Evolutionary conservation across 495 filamentous ascomycete genomes (phyloP), one percentile per base, ranked within the genome.

Genomic region (Rhypophila decipiens): DNA sequence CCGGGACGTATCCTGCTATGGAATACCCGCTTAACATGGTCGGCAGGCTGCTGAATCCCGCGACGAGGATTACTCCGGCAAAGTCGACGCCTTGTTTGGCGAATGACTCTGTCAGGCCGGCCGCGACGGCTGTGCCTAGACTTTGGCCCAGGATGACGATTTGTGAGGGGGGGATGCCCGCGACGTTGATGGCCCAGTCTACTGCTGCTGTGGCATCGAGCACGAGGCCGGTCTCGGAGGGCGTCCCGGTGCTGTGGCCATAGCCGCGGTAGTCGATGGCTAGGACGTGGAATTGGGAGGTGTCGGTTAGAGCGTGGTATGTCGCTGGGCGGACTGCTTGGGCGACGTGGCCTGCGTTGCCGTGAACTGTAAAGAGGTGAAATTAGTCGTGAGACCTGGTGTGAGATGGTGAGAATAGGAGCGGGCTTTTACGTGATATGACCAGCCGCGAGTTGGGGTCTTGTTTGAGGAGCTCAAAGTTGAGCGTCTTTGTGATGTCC

Each of bases 221-320:
- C 47, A 93, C 86, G 12, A 98, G 69, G 2, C 93, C 93, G 20
- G 73, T 62, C 65, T 98, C 93, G 0, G 85, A 84, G 2, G 93
- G 93, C 13, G 66, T 69, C 21, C 91, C 90, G 12, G 84, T 86
- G 17, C 85, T 90, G 22, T 79, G 72, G 5, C 90, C 91, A 56
- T 87, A 96, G 22, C 93, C 93, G 22, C 93, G 85, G 66, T 96
- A 96, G 71, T 95, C 89, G 46, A 96, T 74, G 20, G 81, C 69
- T 0, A 87, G 56, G 22, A 86, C 71, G 46, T 87, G 82, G 31
- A 72, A 71, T 9, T 68, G 68, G 12, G 77, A 71, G 0, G 76
- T 77, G 38, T 76, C 72, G 4, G 81, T 78, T 9, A 86, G 60
- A 24, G 77, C 70, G 38, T 80, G 83, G 59, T 85, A 87, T 49